These are phyloP conservation scores for Ceratobasidium theobromae DNA, from an alignment of 1,284 basidiomycete genomes.

Conservation along the genomic window DNA sequence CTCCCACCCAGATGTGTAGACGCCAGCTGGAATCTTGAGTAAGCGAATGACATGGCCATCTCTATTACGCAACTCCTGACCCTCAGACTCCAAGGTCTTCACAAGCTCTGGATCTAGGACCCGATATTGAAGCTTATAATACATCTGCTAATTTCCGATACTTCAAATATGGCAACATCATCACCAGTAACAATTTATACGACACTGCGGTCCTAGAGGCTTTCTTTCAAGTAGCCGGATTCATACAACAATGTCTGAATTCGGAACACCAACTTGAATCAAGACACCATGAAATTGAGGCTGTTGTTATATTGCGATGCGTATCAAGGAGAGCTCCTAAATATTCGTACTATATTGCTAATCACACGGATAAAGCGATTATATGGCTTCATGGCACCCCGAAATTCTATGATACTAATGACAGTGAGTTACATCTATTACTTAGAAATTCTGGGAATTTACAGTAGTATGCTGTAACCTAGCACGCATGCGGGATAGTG, in stretches of 20 bases:
- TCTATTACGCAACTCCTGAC: neutral
- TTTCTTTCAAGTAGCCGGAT: neutral
- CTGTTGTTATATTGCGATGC: neutral
- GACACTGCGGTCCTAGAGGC: neutral
- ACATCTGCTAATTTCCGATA: neutral
- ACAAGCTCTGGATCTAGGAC: neutral
- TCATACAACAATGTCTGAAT: neutral
- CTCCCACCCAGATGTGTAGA: neutral
- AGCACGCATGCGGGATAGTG: conserved; percentile 10
- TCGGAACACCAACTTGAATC: neutral
- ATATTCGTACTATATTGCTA: conserved; percentile 1
- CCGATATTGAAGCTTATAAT: neutral
- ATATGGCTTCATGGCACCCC: neutral
- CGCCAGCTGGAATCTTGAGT: neutral
- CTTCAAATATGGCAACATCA: neutral
- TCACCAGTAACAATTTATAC: neutral
- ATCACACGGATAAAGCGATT: neutral
- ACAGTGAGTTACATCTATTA: neutral
- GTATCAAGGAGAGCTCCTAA: neutral
- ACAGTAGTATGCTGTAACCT: neutral
- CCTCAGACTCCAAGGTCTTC: neutral
- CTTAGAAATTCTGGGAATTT: neutral
- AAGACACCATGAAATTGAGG: neutral
- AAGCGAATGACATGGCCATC: neutral
- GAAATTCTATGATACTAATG: neutral